These are phyloP conservation scores for Fusarium stilboides DNA, from an alignment of 2,329 filamentous ascomycete species.

Conservation along the genomic window DNA sequence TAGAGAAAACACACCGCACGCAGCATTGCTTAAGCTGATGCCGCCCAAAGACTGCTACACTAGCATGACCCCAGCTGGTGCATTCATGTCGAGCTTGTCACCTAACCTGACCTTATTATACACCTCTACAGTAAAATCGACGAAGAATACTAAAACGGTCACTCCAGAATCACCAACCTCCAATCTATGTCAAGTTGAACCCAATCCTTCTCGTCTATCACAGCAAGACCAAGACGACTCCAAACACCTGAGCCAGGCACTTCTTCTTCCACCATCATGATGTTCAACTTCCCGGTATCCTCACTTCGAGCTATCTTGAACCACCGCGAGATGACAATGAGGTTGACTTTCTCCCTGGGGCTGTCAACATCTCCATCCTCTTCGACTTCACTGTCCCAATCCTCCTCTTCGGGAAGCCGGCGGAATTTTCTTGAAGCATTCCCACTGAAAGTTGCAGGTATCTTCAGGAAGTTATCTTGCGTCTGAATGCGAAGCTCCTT, in stretches of 20 bases:
- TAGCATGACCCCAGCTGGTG: too few relatives aligned
- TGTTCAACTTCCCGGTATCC: constrained; percentile 8
- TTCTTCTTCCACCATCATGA: constrained; percentile 3
- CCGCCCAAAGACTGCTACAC: too few relatives aligned
- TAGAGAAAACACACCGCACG: too few relatives aligned
- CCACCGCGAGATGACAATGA: constrained; percentile 6
- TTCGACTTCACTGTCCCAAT: not conserved
- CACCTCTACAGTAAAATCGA: too few relatives aligned
- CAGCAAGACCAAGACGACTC: constrained; percentile 10
- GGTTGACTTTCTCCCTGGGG: not conserved
- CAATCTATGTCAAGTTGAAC: not conserved
- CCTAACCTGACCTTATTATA: too few relatives aligned
- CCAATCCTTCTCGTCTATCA: constrained; percentile 10
- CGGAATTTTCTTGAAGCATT: not conserved
- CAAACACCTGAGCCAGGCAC: constrained; percentile 3
- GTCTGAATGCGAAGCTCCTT: not conserved
- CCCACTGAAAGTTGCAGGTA: not conserved
- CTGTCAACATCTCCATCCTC: too few relatives aligned
- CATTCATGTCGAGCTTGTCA: too few relatives aligned
- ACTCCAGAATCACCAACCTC: constrained; percentile 15
- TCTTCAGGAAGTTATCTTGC: too few relatives aligned
- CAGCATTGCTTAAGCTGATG: too few relatives aligned
- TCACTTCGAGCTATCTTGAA: not conserved
- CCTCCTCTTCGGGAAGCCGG: not conserved
- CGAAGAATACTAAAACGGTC: too few relatives aligned